Base-by-base conservation (phyloP, 805 yeast species). In the Dipodascus geniculatus region DNA sequence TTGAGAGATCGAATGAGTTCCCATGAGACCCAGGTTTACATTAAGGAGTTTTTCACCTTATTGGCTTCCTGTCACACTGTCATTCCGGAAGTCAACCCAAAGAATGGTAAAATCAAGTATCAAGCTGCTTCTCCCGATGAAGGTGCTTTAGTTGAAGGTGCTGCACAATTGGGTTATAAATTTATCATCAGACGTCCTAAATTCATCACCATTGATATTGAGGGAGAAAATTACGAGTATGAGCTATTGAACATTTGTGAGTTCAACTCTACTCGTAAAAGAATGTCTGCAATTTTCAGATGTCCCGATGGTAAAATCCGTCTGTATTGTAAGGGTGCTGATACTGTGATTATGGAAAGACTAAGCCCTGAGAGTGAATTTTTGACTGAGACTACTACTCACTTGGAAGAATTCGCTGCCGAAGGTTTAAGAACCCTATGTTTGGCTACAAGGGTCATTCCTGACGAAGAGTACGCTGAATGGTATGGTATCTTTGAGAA, bases 61-160 rank as follows among this genome's bases (percentile, higher is more conserved):
- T 73, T 93, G 55, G 87, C 98, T 42, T 82, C 96, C 0, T 93
- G 99, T 67, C 99, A 93, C 64, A 95, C 99, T 0, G 99, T 93
- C 44, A 93, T 93, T 57, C 99, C 99, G 0, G 99, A 93, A 67
- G 72, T 78, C 19, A 76, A 75, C 56, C 81, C 61, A 1, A 65
- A 64, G 17, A 62, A 63, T 35, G 71, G 68, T 3, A 54, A 54
- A 31, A 82, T 93, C 58, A 90, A 87, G 66, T 93, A 95, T 67
- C 99, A 93, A 70, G 99, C 99, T 0, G 96, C 99, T 0, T 90
- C 98, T 0, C 99, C 99, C 0, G 99, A 93, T 71, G 99, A 95
- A 73, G 99, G 99, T 51, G 99, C 99, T 0, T 74, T 93, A 57
- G 99, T 93, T 1, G 89, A 90, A 62, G 99, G 99, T 55, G 98